Conservation (phyloP, 1,284 basidiomycete genomes). For the Paramarasmius palmivorus region DNA sequence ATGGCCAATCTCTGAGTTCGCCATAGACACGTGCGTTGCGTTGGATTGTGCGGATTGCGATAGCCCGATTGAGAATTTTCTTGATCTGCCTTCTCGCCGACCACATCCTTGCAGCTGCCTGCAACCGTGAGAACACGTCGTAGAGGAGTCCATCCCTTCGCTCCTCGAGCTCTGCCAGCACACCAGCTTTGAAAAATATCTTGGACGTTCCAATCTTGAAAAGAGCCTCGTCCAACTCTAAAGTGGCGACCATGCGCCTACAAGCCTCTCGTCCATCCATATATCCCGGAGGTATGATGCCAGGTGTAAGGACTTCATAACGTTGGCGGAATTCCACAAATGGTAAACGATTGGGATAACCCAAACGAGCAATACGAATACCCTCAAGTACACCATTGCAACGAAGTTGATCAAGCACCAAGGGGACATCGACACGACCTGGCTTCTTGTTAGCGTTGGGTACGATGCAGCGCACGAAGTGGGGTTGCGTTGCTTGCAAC, state of each 20-base stretch:
- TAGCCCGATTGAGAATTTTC: slow-evolving; percentile 92
- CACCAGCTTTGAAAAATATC: slow-evolving; percentile 99
- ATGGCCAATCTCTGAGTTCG: slow-evolving; percentile 92
- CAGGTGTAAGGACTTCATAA: slow-evolving; percentile 95
- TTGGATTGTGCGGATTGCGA: slow-evolving; percentile 92
- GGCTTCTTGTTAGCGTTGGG: slow-evolving; percentile 94
- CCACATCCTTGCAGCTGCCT: slow-evolving; percentile 85
- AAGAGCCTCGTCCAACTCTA: slow-evolving; percentile 84
- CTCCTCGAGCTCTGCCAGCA: slow-evolving; percentile 97
- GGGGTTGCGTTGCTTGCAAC: slow-evolving; percentile 92
- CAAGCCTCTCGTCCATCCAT: slow-evolving; percentile 98
- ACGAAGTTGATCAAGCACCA: slow-evolving; percentile 94
- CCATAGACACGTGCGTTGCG: slow-evolving; percentile 92
- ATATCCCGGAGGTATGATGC: slow-evolving; percentile 89
- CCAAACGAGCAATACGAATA: slow-evolving; percentile 95
- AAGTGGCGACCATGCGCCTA: slow-evolving; percentile 87
- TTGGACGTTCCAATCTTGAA: slow-evolving; percentile 97
- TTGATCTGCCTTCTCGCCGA: slow-evolving; percentile 89
- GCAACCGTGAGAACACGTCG: slow-evolving; percentile 88
- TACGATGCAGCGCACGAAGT: slow-evolving; percentile 98
- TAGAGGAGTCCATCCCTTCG: slow-evolving; percentile 85
- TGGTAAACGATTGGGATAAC: slow-evolving; percentile 95
- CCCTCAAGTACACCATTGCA: slow-evolving; percentile 99
- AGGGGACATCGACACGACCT: slow-evolving; percentile 88
- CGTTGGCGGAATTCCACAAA: slow-evolving; percentile 98